Base-by-base conservation (phyloP, 1,139 yeast species). In the Taphrina populina region DNA sequence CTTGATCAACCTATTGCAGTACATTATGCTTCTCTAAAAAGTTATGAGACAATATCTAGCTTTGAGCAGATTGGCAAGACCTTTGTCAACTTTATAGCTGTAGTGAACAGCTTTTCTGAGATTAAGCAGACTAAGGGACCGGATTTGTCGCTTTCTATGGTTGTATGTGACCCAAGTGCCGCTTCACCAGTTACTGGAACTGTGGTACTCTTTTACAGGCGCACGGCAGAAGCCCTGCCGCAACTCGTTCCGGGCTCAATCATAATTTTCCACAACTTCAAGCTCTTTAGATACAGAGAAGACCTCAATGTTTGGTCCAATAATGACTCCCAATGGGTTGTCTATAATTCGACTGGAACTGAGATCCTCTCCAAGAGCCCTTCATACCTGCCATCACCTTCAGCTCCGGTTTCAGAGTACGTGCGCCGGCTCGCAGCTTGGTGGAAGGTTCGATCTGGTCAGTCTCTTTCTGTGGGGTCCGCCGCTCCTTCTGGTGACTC, bases 361-460 rank as follows among this genome's bases (percentile, higher is more conserved):
- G 5, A 3, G 8, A 34, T 52, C 13, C 35, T 45, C 30, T 45
- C 54, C 23, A 52, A 49, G 20, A 43, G 51, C 17, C 20, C 8
- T 17, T 40, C 8, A 10, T 17, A 23, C 10, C 19, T 39, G 29
- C 20, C 21, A 3, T 27, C 27, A 7, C 29, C 51, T 3, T 15
- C 11, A 11, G 11, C 10, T 21, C 58, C 40, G 8, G 58, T 39
- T 6, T 26, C 11, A 6, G 15, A 23, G 5, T 56, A 51, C 19
- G 29, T 41, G 13, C 32, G 34, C 21, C 27, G 43, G 8, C 44
- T 56, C n/a, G 52, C 52, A 5, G 24, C 29, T 8, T 56, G 58
- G 58, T 56, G 57, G 51, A 56, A 52, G 13, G 27, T 33, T 2
- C 39, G 52, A 41, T 39, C 39, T 13, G 58, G 58, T 5, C n/a